Evolutionary conservation across 257 asterid species (phyloP), one percentile per base, ranked within the genome.

Genomic region (Solanum virginianum): DNA sequence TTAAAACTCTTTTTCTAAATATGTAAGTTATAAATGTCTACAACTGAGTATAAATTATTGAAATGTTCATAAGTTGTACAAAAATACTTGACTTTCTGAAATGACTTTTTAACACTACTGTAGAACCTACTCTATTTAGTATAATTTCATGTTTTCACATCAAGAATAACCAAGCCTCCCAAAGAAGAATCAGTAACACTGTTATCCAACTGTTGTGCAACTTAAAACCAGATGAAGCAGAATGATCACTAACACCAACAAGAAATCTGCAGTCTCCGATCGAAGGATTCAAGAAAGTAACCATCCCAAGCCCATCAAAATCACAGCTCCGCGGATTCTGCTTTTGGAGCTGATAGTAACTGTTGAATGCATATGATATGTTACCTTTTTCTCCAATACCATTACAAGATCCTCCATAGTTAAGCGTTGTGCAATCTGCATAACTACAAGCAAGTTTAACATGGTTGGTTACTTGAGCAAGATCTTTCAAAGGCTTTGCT

Each of bases 231-330:
- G 85, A 57, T 10, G 96, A 91, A 22, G 83, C 66, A 24, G 56
- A 43, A 26, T 36, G 80, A 71, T 92, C 94, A 1, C 84, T 86
- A 54, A 93, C 93, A 84, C 98, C 99, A 39, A 94, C 99, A 80
- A 95, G 98, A 91, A 96, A 96, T 81, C 91, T 91, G 92, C 98
- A 94, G 17, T 86, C 85, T 24, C 98, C 98, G 13, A 94, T 69
- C 1, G 98, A 94, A 71, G 99, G 99, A 90, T 96, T 93, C 91
- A 96, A 90, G 92, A 95, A 92, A 5, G 98, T 96, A 54, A 95
- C 91, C 92, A 96, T 92, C 84, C 99, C 99, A 10, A 96, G 95
- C 71, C 99, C 99, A 82, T 94, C 98, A 84, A 94, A 96, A 79
- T 96, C 98, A 83, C 98, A 96, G 90, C 98, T 94, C 86, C 20